Percentiles rank a stretch among this genome's conserved stretches.
Evolutionary conservation across 352 stramenopile species (phyloP).

Genomic region (Blastocystis sp.): DNA sequence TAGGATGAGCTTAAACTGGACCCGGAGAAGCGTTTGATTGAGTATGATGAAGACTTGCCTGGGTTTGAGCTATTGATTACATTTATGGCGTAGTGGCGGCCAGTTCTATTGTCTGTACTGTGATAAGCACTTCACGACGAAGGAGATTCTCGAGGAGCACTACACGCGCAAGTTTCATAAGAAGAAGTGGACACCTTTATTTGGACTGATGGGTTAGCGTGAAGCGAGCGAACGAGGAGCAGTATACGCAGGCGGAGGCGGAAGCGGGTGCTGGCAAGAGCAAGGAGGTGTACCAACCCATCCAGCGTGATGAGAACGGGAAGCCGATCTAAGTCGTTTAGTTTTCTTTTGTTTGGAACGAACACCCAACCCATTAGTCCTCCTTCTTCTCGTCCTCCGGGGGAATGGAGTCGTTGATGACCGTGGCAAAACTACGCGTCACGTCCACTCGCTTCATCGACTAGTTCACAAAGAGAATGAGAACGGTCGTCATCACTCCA

Average conservation of each 20-base stretch:
- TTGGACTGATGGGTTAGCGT: constrained; percentile 37
- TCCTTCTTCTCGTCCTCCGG: constrained; percentile 47
- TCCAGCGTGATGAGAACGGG: constrained; percentile 27
- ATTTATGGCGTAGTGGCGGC: constrained; percentile 8
- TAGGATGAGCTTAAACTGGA: constrained; percentile 69
- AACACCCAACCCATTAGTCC: constrained; percentile 6
- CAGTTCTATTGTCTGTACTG: constrained; percentile 70
- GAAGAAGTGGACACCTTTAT: constrained; percentile 28
- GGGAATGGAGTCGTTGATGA: constrained; percentile 45
- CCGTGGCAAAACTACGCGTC: constrained; percentile 23
- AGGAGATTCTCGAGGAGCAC: constrained; percentile 67
- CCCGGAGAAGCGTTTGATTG: constrained; percentile 53
- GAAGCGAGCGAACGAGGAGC: constrained; percentile 65
- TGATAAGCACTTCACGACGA: constrained; percentile 61
- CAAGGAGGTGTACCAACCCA: constrained; percentile 55
- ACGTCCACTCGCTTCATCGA: background rate
- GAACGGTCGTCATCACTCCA: constrained; percentile 23
- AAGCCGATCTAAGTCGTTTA: constrained; percentile 27
- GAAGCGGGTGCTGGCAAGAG: constrained; percentile 62
- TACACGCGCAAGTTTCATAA: constrained; percentile 43
- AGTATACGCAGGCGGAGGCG: constrained; percentile 66
- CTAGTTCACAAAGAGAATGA: constrained; percentile 56
- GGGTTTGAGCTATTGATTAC: constrained; percentile 20
- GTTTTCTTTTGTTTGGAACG: constrained; percentile 23
- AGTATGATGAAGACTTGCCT: constrained; percentile 68